Percentiles rank a stretch among this genome's conserved stretches.
These are phyloP conservation scores for Elasticomyces elasticus DNA, from an alignment of 495 filamentous ascomycete genomes.

Conservation along the genomic window DNA sequence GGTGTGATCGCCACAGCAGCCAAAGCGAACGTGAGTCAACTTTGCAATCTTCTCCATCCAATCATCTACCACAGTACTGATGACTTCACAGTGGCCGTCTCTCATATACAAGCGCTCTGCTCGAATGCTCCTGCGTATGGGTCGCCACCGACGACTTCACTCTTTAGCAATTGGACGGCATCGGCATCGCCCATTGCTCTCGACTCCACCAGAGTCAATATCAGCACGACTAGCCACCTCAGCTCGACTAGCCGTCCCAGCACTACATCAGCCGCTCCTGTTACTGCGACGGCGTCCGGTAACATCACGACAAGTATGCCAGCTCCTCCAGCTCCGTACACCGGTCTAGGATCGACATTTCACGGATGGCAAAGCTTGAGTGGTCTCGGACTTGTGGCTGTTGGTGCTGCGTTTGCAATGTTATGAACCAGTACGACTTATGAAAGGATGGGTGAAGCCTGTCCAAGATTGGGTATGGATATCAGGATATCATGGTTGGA, in stretches of 20 bases:
- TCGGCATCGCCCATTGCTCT: not conserved
- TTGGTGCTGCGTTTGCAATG: conserved; percentile 1
- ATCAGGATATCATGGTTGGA: no score
- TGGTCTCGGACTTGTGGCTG: not conserved
- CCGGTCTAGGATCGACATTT: not conserved
- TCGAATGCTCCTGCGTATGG: not conserved
- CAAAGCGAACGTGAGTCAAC: not conserved
- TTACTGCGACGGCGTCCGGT: not conserved
- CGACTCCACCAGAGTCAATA: not conserved
- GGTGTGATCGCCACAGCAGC: not conserved
- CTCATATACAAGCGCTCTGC: not conserved
- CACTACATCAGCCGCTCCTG: not conserved
- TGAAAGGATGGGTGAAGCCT: no score
- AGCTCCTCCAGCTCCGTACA: not conserved
- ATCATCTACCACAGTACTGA: not conserved
- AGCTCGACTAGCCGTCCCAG: no score
- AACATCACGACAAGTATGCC: not conserved
- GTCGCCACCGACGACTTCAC: not conserved
- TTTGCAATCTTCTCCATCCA: not conserved
- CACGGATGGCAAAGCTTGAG: not conserved
- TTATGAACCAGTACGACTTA: not conserved
- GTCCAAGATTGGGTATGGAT: no score
- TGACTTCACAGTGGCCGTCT: not conserved
- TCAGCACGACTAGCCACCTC: not conserved
- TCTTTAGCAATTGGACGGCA: not conserved